phyloP scores from a whole-genome alignment of 192 early-diverging fungal species.

The Jimgerdemannia lactiflua region DNA sequence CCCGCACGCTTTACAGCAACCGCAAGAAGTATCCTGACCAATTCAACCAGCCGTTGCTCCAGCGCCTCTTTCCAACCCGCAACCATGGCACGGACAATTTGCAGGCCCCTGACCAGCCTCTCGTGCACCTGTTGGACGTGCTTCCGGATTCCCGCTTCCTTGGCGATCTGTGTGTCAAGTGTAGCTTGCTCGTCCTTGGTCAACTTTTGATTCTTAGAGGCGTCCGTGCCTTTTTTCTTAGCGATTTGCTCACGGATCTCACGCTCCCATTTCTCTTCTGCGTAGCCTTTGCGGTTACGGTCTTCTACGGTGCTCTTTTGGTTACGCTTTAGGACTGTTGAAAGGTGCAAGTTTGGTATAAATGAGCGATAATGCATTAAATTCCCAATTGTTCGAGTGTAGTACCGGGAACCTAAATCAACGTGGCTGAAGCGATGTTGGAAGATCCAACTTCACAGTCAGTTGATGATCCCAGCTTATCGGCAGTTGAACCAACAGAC shows the following conservation, averaged over 20 bases:
- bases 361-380: background rate
- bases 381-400: background rate
- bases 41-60: conserved; percentile 53
- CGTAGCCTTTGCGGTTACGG: conserved; percentile 47
- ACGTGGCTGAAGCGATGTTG: too few species aligned
- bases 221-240: conserved; percentile 53
- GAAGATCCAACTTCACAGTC: too few species aligned
- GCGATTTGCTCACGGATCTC: conserved; percentile 72
- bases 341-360: background rate
- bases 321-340: conserved; percentile 48
- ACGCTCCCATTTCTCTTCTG: conserved; percentile 78
- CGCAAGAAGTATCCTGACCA: conserved; percentile 52
- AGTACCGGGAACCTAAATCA: too few species aligned
- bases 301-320: conserved; percentile 47
- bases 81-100: conserved; percentile 62
- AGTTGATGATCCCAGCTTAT: too few species aligned
- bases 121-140: conserved; percentile 52
- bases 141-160: conserved; percentile 70
- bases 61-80: conserved; percentile 51
- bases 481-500: too few species aligned
- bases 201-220: conserved; percentile 41
- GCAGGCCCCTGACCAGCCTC: conserved; percentile 58
- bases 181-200: conserved; percentile 76
- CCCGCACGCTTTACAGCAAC: conserved; percentile 46
- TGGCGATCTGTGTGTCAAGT: conserved; percentile 65